Conservation (phyloP, 2,329 filamentous ascomycete species). For the Magnaporthiopsis rhizophila region DNA sequence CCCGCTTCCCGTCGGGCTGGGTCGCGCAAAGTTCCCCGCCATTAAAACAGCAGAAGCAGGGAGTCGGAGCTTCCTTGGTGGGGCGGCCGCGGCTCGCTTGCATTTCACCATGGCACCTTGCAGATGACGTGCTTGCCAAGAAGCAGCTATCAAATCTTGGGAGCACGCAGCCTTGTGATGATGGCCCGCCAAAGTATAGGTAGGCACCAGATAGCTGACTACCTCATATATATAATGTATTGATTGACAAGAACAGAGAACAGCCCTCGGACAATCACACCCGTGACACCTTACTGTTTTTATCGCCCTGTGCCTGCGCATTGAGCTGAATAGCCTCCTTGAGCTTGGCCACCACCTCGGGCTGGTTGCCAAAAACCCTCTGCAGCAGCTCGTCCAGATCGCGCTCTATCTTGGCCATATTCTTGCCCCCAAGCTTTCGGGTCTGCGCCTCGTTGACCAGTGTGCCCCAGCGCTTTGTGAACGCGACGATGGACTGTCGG, state of each 20-base stretch:
- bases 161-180: no score
- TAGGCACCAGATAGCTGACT: not conserved
- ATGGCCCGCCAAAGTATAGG: not conserved
- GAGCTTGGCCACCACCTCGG: conserved; percentile 50
- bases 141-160: no score
- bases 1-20: no score
- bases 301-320: conserved; percentile 40
- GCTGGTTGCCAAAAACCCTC: conserved; percentile 50
- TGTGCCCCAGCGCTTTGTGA: conserved; percentile 52
- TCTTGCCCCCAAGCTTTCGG: conserved; percentile 39
- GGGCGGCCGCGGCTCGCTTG: no score
- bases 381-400: conserved; percentile 50
- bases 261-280: conserved; percentile 7
- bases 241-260: not conserved
- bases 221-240: not conserved
- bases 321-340: conserved; percentile 54
- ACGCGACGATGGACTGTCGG: conserved; percentile 53
- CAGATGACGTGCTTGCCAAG: not conserved
- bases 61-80: not conserved
- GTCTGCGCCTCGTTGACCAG: conserved; percentile 39
- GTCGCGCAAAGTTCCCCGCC: no score
- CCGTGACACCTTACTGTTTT: conserved; percentile 13
- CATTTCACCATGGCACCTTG: not conserved
- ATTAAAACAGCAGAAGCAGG: not conserved
- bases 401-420: conserved; percentile 43